phyloP scores from a whole-genome alignment of 2,329 filamentous ascomycete species.

The Leptographium galeiforme region DNA sequence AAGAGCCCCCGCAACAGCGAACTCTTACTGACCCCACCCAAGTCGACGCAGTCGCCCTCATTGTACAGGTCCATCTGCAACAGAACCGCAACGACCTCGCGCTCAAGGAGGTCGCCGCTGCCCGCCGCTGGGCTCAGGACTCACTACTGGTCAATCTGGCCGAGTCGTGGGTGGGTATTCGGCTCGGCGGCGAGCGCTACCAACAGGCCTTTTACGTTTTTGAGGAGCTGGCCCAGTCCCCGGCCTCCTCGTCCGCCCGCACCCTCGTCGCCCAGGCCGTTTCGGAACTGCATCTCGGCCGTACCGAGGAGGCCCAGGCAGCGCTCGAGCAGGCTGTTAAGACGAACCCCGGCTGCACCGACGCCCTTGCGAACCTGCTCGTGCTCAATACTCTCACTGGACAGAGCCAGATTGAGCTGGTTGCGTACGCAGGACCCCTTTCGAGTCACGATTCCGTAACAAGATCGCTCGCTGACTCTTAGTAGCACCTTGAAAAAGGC shows the following conservation, averaged over 20 bases:
- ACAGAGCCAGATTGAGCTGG: constrained; percentile 51
- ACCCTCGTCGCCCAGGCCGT: constrained; percentile 80
- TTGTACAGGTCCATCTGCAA: constrained; percentile 81
- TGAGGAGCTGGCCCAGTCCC: constrained; percentile 84
- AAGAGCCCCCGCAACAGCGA: too few species aligned
- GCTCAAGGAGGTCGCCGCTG: constrained; percentile 73
- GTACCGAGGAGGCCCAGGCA: constrained; percentile 76
- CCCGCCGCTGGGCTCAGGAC: constrained; percentile 89
- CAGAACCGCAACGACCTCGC: constrained; percentile 89
- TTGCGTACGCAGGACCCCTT: constrained; percentile 34
- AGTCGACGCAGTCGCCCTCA: constrained; percentile 70
- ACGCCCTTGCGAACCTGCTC: constrained; percentile 70
- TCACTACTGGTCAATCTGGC: constrained; percentile 86
- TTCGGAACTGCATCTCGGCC: constrained; percentile 79
- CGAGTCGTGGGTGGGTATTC: constrained; percentile 86
- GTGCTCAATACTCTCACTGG: constrained; percentile 69
- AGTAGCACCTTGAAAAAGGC: constrained; percentile 40
- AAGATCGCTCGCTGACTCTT: not conserved
- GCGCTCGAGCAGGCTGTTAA: constrained; percentile 69
- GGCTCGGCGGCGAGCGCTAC: constrained; percentile 86
- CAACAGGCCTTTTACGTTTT: constrained; percentile 96
- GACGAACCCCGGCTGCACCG: constrained; percentile 56
- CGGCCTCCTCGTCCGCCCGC: constrained; percentile 62
- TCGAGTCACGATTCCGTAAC: too few species aligned
- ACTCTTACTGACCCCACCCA: not conserved